Evolutionary conservation across 2,329 filamentous ascomycete genomes (phyloP), one percentile per base, ranked within the genome.

Genomic region (Ilyonectria sp.): DNA sequence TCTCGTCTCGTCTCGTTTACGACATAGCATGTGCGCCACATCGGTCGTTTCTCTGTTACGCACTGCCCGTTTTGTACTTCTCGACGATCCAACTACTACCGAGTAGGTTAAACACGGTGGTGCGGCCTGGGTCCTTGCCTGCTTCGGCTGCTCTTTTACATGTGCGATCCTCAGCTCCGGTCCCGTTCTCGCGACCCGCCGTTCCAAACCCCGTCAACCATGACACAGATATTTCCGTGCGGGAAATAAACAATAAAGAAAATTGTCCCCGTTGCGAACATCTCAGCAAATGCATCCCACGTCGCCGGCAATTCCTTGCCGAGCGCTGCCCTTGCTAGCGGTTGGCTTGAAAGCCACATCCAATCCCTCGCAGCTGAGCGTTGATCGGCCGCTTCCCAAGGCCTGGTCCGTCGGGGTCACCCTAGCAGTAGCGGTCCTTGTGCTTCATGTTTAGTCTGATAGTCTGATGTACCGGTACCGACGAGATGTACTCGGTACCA

Each of bases 221-320:
- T 43, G 40, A 43, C 40, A 43, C 40, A 43, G 40, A 43, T 15
- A n/a, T 43, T 43, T 17, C 40, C 40, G 15, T 43, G 40, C 40
- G 40, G 40, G 40, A 43, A 43, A 29, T 50, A 46, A 65, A 31
- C 43, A 60, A 60, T 57, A 63, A 35, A 62, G 66, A 44, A 21
- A 70, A 66, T 50, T 35, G n/a, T 46, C 8, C 19, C 29, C 13
- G 46, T 63, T 53, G 54, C 46, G 54, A 40, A 40, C 31, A 46
- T 33, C 37, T 26, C 61, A 19, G 55, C 17, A 7, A 31, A 37
- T 40, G 65, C 69, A 69, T 64, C 61, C 65, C 69, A 72, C 71
- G 66, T n/a, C 54, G 60, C 43, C 71, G 73, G 73, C 73, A 75
- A 75, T 68, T 71, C 67, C 61, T 75, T 75, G 73, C 73, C 73